These are phyloP conservation scores for Taphrina betulina DNA, from an alignment of 1,139 yeast species.

Conservation along the genomic window DNA sequence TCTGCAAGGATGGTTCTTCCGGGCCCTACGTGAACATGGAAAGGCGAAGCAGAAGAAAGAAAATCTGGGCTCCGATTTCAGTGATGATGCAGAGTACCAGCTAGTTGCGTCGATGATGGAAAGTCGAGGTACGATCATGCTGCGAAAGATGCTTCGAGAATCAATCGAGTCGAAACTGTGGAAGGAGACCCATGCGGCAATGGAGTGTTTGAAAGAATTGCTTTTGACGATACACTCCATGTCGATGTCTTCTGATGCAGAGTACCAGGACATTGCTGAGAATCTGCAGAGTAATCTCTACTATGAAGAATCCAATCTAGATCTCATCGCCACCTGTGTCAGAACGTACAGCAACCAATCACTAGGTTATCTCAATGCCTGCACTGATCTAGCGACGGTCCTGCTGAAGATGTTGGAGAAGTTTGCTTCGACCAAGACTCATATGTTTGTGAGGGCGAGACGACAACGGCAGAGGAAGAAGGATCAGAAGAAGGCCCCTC, in stretches of 20 bases:
- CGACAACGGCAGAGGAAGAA: constrained; percentile 41
- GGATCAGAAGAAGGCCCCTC: background rate
- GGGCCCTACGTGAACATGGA: constrained; percentile 44
- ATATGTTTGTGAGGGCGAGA: constrained; percentile 40
- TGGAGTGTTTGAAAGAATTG: constrained; percentile 67
- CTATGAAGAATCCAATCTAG: constrained; percentile 63
- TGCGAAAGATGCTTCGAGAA: constrained; percentile 58
- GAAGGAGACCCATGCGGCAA: constrained; percentile 66
- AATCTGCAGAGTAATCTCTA: constrained; percentile 59
- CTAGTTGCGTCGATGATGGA: constrained; percentile 67
- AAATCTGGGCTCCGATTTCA: constrained; percentile 29
- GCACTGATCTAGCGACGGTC: constrained; percentile 66
- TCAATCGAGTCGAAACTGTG: constrained; percentile 52
- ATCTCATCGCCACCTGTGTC: constrained; percentile 60
- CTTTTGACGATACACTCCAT: constrained; percentile 42
- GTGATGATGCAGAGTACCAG: constrained; percentile 51
- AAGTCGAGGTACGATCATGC: constrained; percentile 62
- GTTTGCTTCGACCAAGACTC: constrained; percentile 58
- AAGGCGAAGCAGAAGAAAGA: constrained; percentile 39
- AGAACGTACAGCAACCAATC: constrained; percentile 57
- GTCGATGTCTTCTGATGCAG: constrained; percentile 45
- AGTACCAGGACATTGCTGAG: constrained; percentile 53
- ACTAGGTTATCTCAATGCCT: constrained; percentile 49
- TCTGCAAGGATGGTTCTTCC: constrained; percentile 70
- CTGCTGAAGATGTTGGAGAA: constrained; percentile 67